These are phyloP conservation scores for Candida endomychidarum DNA, from an alignment of 805 yeast genomes.

Conservation along the genomic window DNA sequence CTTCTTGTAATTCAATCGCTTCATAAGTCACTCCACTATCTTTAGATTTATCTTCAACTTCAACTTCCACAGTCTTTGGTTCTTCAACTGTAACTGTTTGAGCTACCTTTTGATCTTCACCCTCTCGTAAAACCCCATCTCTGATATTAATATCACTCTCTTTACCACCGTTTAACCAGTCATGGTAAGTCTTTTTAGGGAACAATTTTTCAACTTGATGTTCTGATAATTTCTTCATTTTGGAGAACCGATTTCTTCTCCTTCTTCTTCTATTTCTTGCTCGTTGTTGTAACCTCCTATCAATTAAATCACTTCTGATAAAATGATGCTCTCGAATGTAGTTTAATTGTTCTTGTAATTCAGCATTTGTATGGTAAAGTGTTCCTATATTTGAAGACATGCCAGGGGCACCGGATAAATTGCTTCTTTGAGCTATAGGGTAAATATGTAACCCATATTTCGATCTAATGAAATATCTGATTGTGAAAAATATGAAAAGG, in stretches of 20 bases:
- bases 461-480: conserved; percentile 58
- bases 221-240: conserved; percentile 52
- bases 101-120: conserved; percentile 8
- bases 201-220: conserved; percentile 61
- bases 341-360: conserved; percentile 36
- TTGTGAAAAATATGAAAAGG: conserved; percentile 57
- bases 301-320: conserved; percentile 31
- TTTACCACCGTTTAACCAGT: conserved; percentile 63
- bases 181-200: conserved; percentile 55
- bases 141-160: conserved; percentile 48
- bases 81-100: neutral
- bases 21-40: neutral
- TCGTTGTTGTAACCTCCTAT: conserved; percentile 26
- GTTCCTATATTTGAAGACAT: neutral
- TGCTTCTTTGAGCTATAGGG: conserved; percentile 31
- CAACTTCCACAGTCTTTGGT: neutral
- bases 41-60: neutral
- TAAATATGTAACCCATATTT: conserved; percentile 53
- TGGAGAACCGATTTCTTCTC: conserved; percentile 38
- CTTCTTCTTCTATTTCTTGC: conserved; percentile 42
- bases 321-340: conserved; percentile 34
- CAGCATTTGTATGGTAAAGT: conserved; percentile 19
- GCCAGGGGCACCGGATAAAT: conserved; percentile 12
- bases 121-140: conserved; percentile 46
- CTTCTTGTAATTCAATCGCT: conserved; percentile 1